phyloP scores from a whole-genome alignment of 2,329 filamentous ascomycete species.

The Neodidymelliopsis sp. region DNA sequence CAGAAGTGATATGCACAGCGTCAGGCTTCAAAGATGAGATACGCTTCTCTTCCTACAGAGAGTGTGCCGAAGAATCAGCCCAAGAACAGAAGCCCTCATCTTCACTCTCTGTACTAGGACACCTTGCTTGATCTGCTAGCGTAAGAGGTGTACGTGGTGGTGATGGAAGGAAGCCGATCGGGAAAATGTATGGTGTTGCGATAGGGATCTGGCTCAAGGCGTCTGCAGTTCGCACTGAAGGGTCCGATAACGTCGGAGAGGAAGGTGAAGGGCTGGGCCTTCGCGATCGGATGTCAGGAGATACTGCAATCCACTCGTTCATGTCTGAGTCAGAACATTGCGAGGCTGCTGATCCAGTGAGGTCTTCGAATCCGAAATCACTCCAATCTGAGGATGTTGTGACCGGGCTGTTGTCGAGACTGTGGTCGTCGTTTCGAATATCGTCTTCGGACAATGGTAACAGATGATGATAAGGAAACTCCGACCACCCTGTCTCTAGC shows the following conservation, averaged over 20 bases:
- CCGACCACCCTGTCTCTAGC: too few relatives aligned
- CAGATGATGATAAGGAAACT: too few relatives aligned
- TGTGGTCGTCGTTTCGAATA: neutral
- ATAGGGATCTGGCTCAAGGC: too few relatives aligned
- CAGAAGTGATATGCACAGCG: constrained; percentile 7
- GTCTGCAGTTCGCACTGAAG: neutral
- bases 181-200: too few relatives aligned
- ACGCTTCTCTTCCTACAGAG: constrained; percentile 1
- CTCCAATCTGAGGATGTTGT: neutral
- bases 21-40: neutral
- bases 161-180: neutral
- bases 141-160: neutral
- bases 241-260: neutral
- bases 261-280: neutral
- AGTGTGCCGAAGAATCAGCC: neutral
- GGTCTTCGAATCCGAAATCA: neutral
- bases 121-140: neutral
- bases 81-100: neutral
- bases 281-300: neutral
- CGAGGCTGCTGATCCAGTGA: neutral
- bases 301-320: constrained; percentile 4
- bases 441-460: too few relatives aligned
- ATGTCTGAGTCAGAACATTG: neutral
- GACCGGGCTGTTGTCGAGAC: too few relatives aligned
- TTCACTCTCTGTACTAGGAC: neutral